These are phyloP conservation scores for Lignosus rhinocerotis DNA, from an alignment of 1,284 basidiomycete genomes.

Conservation along the genomic window DNA sequence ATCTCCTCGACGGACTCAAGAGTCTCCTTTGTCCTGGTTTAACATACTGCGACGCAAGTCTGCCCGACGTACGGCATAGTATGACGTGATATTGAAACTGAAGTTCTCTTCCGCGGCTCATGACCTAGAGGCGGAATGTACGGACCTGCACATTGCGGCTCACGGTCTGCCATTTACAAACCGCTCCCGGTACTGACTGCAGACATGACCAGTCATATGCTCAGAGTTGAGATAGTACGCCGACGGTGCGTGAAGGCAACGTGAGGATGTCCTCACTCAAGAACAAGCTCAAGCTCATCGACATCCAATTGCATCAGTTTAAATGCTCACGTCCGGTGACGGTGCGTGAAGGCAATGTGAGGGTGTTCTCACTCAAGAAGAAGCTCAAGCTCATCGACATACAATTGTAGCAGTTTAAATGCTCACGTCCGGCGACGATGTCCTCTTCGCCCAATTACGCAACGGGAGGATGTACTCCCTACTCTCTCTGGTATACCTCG, in stretches of 20 bases:
- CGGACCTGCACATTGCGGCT: slow-evolving; percentile 1
- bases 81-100: neutral
- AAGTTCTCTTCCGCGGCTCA: neutral
- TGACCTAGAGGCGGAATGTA: slow-evolving; percentile 11
- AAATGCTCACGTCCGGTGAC: too few species aligned
- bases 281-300: neutral
- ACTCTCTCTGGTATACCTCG: neutral
- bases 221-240: neutral
- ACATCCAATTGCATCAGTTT: neutral
- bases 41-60: neutral
- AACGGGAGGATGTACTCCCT: neutral
- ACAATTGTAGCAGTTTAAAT: neutral
- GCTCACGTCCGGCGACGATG: too few species aligned
- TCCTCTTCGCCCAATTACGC: too few species aligned
- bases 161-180: too few species aligned
- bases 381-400: neutral
- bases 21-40: too few species aligned
- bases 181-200: too few species aligned
- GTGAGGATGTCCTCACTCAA: neutral
- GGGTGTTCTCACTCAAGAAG: neutral
- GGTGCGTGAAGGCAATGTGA: neutral
- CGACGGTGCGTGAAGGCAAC: neutral
- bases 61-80: slow-evolving; percentile 1
- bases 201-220: too few species aligned
- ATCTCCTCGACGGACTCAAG: too few species aligned